phyloP scores from a whole-genome alignment of 495 filamentous ascomycete species.

The Penicillium bialowiezense region DNA sequence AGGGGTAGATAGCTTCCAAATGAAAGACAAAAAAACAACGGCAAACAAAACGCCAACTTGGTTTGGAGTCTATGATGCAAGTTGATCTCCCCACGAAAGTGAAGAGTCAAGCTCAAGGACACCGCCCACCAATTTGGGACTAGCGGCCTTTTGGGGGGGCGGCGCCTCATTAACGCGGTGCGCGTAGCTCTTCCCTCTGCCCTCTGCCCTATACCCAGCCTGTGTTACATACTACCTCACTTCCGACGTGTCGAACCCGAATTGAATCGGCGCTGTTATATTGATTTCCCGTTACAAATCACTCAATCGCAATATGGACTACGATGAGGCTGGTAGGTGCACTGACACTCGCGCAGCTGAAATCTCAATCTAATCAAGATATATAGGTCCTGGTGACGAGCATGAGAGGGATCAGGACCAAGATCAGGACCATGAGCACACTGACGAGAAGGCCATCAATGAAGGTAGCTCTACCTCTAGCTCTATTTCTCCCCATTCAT shows the following conservation, averaged over 20 bases:
- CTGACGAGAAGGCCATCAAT: conserved; percentile 84
- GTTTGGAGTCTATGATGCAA: conserved; percentile 5
- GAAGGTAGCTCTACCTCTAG: conserved; percentile 58
- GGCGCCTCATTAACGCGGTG: conserved; percentile 39
- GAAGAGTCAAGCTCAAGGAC: conserved; percentile 28
- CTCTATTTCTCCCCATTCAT: background rate
- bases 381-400: conserved; percentile 39
- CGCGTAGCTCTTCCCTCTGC: conserved; percentile 24
- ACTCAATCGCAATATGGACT: conserved; percentile 33
- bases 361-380: conserved; percentile 19
- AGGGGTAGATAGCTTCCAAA: background rate
- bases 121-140: conserved; percentile 12
- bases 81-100: conserved; percentile 5
- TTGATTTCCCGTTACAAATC: conserved; percentile 1
- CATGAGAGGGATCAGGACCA: conserved; percentile 60
- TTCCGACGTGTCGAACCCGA: background rate
- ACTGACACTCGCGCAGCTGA: background rate
- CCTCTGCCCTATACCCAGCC: conserved; percentile 18
- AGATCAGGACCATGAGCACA: conserved; percentile 74
- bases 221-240: conserved; percentile 7
- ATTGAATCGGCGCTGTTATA: background rate
- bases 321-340: conserved; percentile 36
- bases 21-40: background rate
- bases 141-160: conserved; percentile 16
- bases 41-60: background rate